Percentiles rank a stretch among this genome's conserved stretches.
These are phyloP conservation scores for Aureobasidium lini DNA, from an alignment of 2,329 filamentous ascomycete species.

Conservation along the genomic window DNA sequence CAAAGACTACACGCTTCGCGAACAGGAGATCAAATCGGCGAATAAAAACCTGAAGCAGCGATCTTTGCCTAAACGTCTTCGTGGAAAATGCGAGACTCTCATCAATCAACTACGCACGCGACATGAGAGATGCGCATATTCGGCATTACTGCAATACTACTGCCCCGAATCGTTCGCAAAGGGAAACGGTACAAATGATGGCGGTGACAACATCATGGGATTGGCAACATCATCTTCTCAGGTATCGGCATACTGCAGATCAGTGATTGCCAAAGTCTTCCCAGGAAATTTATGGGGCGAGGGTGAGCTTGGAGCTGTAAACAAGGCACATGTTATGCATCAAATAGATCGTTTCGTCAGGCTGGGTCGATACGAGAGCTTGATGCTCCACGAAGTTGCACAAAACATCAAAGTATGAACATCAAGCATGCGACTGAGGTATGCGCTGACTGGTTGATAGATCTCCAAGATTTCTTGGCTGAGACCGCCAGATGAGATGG, in stretches of 20 bases:
- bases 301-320: slow-evolving; percentile 47
- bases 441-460: background rate
- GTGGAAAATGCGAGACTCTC: slow-evolving; percentile 53
- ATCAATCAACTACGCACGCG: slow-evolving; percentile 61
- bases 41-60: background rate
- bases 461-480: slow-evolving; percentile 55
- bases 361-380: slow-evolving; percentile 71
- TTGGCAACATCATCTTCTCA: slow-evolving; percentile 59
- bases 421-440: too few relatives aligned
- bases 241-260: slow-evolving; percentile 82
- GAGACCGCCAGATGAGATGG: slow-evolving; percentile 41
- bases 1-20: slow-evolving; percentile 78
- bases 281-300: slow-evolving; percentile 68
- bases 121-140: slow-evolving; percentile 71
- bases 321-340: slow-evolving; percentile 54
- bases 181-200: background rate
- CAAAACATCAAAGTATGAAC: slow-evolving; percentile 65
- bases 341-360: slow-evolving; percentile 71
- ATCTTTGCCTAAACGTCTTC: slow-evolving; percentile 55
- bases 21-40: slow-evolving; percentile 62
- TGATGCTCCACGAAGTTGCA: slow-evolving; percentile 69
- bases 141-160: slow-evolving; percentile 69
- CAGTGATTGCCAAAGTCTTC: slow-evolving; percentile 63
- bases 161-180: slow-evolving; percentile 49
- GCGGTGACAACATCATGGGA: slow-evolving; percentile 44